These are phyloP conservation scores for Escovopsis sp. DNA, from an alignment of 2,329 filamentous ascomycete species.

Conservation along the genomic window DNA sequence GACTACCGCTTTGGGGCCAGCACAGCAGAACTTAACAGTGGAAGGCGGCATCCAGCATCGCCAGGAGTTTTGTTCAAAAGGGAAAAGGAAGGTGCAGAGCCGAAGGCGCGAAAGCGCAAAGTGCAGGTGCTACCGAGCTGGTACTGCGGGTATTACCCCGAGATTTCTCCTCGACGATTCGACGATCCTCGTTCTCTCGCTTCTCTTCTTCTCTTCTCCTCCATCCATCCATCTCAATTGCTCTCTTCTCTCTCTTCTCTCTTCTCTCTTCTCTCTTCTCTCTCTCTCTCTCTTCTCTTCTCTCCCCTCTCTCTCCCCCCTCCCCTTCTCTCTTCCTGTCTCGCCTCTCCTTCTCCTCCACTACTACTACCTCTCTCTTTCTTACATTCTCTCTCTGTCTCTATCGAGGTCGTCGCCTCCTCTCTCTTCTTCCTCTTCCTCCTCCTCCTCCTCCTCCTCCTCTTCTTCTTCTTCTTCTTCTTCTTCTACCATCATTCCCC, in stretches of 20 bases:
- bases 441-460: neutral
- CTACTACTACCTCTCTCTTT: neutral
- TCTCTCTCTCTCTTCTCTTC: neutral
- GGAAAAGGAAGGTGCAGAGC: too few species aligned
- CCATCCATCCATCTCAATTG: neutral
- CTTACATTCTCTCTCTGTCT: neutral
- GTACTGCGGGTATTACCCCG: neutral
- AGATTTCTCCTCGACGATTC: neutral
- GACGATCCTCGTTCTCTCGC: neutral
- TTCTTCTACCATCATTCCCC: neutral
- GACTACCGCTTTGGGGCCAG: too few species aligned
- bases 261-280: neutral
- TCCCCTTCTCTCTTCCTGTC: neutral
- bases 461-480: neutral
- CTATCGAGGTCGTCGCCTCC: too few species aligned
- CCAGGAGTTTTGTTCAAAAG: too few species aligned
- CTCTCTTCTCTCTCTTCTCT: neutral
- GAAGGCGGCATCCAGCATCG: too few species aligned
- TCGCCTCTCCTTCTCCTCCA: neutral
- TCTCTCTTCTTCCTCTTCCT: neutral
- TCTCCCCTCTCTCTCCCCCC: neutral
- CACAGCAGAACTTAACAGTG: too few species aligned
- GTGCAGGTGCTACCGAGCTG: too few species aligned
- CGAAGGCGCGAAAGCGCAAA: too few species aligned
- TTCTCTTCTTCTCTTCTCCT: neutral